Percentiles rank a stretch among this genome's conserved stretches.
These are phyloP conservation scores for Azolla pinnata DNA, from an alignment of 75 land plant species.

Conservation along the genomic window DNA sequence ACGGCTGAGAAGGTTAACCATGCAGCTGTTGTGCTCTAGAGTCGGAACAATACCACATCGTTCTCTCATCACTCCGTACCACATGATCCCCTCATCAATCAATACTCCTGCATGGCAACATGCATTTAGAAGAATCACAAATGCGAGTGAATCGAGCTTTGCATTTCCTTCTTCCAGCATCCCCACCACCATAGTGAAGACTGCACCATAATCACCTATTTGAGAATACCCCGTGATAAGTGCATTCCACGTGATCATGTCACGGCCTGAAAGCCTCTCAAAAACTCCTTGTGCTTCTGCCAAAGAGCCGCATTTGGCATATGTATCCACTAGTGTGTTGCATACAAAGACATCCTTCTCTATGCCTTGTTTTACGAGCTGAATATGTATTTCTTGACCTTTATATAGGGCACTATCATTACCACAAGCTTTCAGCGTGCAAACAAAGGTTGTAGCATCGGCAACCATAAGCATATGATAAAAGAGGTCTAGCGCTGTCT, in stretches of 20 bases:
- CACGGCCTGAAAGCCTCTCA: background rate
- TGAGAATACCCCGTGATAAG: background rate
- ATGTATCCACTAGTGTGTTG: background rate
- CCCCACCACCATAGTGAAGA: conserved; percentile 12
- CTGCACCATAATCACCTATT: background rate
- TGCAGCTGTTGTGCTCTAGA: background rate
- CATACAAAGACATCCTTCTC: background rate
- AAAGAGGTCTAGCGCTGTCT: background rate
- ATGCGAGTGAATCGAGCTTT: conserved; percentile 23
- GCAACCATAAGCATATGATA: background rate
- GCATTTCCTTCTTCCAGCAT: conserved; percentile 28
- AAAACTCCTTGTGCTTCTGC: conserved; percentile 8
- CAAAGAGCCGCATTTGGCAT: background rate
- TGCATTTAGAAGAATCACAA: conserved; percentile 38
- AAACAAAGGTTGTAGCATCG: background rate
- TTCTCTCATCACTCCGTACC: conserved; percentile 8
- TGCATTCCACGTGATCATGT: conserved; percentile 6
- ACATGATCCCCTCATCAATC: conserved; percentile 25
- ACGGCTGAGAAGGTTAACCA: conserved; percentile 1
- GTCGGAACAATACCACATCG: conserved; percentile 5
- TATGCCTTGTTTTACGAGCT: background rate
- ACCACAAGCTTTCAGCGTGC: conserved; percentile 4
- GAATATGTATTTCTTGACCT: conserved; percentile 3
- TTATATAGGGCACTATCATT: background rate
- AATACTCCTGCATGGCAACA: conserved; percentile 32